Percentiles rank a stretch among this genome's conserved stretches.
Conservation (phyloP, 2,329 filamentous ascomycete species). For the Colletotrichum incanum region DNA sequence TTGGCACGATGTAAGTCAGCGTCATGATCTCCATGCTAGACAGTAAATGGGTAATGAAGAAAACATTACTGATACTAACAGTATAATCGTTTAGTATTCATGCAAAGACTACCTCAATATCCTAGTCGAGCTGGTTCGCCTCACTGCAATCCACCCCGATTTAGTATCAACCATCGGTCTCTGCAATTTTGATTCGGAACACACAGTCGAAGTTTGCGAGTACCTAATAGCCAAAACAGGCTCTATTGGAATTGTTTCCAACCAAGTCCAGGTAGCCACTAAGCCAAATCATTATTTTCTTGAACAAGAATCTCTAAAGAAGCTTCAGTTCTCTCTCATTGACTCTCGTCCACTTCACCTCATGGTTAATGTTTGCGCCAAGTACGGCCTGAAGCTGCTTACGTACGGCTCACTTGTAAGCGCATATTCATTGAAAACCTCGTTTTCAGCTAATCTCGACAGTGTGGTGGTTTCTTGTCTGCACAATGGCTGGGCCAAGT, state of each 20-base stretch:
- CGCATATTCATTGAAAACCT: neutral
- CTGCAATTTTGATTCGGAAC: conserved; percentile 31
- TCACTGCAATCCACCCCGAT: conserved; percentile 13
- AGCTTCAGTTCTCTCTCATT: conserved; percentile 19
- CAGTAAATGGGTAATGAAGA: neutral
- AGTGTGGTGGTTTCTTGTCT: conserved; percentile 25
- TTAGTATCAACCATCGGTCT: conserved; percentile 26
- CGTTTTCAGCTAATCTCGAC: neutral
- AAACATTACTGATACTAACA: neutral
- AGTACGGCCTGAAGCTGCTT: conserved; percentile 12
- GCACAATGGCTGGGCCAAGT: conserved; percentile 10
- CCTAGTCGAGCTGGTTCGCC: conserved; percentile 17
- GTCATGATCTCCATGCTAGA: neutral
- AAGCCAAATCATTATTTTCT: neutral
- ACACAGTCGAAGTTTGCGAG: conserved; percentile 27
- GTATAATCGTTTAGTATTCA: neutral
- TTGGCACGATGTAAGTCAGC: conserved; percentile 52
- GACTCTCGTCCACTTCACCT: conserved; percentile 26
- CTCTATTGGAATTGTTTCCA: conserved; percentile 24
- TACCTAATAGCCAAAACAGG: conserved; percentile 30
- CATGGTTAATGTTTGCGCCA: conserved; percentile 18
- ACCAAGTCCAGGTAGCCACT: conserved; percentile 10
- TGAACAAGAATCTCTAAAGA: neutral
- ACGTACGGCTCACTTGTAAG: conserved; percentile 25
- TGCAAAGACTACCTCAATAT: conserved; percentile 21